Conservation (phyloP, 2,329 filamentous ascomycete species). For the Verticillium longisporum region DNA sequence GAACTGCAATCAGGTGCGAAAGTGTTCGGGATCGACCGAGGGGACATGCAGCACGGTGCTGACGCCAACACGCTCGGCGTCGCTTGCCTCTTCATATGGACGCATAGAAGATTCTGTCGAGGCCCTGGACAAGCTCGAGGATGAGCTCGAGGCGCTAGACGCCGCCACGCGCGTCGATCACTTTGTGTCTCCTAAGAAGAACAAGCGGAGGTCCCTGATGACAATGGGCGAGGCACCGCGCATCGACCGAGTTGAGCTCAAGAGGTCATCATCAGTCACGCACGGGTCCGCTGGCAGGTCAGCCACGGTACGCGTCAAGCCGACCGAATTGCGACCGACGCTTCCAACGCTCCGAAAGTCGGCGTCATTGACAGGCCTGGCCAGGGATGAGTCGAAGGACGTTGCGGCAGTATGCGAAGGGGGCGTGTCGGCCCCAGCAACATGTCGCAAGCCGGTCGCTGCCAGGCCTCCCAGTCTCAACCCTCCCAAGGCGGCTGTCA, state of each 20-base stretch:
- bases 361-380: slow-evolving; percentile 29
- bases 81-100: slow-evolving; percentile 19
- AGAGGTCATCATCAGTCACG: slow-evolving; percentile 12
- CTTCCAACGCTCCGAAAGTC: slow-evolving; percentile 33
- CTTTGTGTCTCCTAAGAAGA: slow-evolving; percentile 20
- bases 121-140: slow-evolving; percentile 54
- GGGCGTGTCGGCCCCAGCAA: slow-evolving; percentile 12
- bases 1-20: neutral
- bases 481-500: slow-evolving; percentile 38
- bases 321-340: slow-evolving; percentile 27
- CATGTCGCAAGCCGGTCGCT: slow-evolving; percentile 15
- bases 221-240: neutral
- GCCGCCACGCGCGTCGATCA: slow-evolving; percentile 27
- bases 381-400: slow-evolving; percentile 12
- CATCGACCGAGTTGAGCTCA: neutral
- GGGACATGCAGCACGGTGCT: neutral
- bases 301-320: slow-evolving; percentile 34
- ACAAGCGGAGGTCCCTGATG: neutral
- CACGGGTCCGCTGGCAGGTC: slow-evolving; percentile 30
- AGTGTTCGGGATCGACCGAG: slow-evolving; percentile 6
- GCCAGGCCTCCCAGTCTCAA: slow-evolving; percentile 33
- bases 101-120: slow-evolving; percentile 60
- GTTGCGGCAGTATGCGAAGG: slow-evolving; percentile 13
- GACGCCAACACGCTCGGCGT: slow-evolving; percentile 7
- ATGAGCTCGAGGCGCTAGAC: slow-evolving; percentile 50